Evolutionary conservation across 2,329 filamentous ascomycete species (phyloP).

Genomic region (Ampelomyces quisqualis): DNA sequence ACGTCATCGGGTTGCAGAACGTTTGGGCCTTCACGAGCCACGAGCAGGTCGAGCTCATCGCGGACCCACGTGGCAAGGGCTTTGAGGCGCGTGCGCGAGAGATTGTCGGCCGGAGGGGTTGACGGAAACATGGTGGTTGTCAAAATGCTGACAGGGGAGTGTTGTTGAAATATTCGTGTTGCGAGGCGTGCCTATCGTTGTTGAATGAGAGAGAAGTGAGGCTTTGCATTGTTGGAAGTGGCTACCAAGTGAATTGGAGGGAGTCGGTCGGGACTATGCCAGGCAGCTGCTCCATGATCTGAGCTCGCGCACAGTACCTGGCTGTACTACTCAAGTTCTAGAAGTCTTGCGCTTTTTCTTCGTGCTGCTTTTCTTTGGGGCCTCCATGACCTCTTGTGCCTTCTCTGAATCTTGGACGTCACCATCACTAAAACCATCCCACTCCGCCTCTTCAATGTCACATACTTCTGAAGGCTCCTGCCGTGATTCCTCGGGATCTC

Average conservation of each 20-base stretch:
- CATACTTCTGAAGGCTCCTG: slow-evolving; percentile 1
- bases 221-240: not conserved
- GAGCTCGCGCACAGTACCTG: not conserved
- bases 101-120: slow-evolving; percentile 14
- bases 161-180: not conserved
- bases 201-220: not conserved
- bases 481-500: slow-evolving; percentile 47
- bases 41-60: slow-evolving; percentile 49
- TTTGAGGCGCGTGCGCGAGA: slow-evolving; percentile 38
- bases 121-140: slow-evolving; percentile 7
- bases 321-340: not conserved
- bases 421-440: slow-evolving; percentile 48
- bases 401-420: slow-evolving; percentile 10
- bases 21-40: slow-evolving; percentile 50
- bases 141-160: too few species aligned
- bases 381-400: not conserved
- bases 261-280: not conserved
- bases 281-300: not conserved
- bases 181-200: not conserved
- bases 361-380: slow-evolving; percentile 11
- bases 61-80: slow-evolving; percentile 49
- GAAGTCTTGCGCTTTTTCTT: slow-evolving; percentile 25
- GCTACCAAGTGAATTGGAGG: not conserved
- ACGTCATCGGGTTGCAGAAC: slow-evolving; percentile 48
- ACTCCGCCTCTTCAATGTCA: slow-evolving; percentile 42